Evolutionary conservation across 2,329 filamentous ascomycete genomes (phyloP), one percentile per base, ranked within the genome.

Genomic region (Tolypocladium tundrense): DNA sequence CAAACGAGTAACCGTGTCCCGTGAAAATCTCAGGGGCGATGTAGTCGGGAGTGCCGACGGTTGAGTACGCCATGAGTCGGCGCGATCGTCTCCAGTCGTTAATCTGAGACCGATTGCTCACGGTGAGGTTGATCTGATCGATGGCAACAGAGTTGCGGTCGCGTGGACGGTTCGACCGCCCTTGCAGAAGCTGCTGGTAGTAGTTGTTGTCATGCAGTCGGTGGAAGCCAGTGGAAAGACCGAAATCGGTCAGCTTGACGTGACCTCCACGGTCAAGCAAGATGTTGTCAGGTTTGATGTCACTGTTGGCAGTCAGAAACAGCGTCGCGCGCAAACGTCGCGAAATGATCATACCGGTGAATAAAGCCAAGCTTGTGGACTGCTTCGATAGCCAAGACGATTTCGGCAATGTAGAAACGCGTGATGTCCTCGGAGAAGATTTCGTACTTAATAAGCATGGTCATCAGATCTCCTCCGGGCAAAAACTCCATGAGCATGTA

Each of bases 401-500:
- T 93, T 73, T 99, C 93, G 31, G 94, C 94, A 84, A 99, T 99
- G 75, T 99, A 99, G 75, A 99, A 99, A 21, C 94, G 86, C 37
- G 94, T 99, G 65, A 99, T 97, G 65, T 99, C 94, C 73, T 97
- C 93, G 0, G 91, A 96, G 73, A 99, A 99, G 72, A 99, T 97
- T 73, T 99, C 94, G 70, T 99, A 99, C 81, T 97, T 99, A 79
- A 99, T 99, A 65, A 99, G 81, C 94, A 99, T 99, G 4, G 94
- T 99, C 94, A 99, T 99, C 72, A 99, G 75, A 77, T 99, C 94
- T 73, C 94, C 94, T 73, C 94, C 94, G 9, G 94, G 94, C 73
- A 99, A 82, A 75, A 97, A 99, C 75, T 99, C 94, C 94, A 99
- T 99, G 61, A 99, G 81, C 87, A 99, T 94, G 79, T 99, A 99